Conservation (phyloP, 345 rosid genomes). For the Eucalyptus decipiens region DNA sequence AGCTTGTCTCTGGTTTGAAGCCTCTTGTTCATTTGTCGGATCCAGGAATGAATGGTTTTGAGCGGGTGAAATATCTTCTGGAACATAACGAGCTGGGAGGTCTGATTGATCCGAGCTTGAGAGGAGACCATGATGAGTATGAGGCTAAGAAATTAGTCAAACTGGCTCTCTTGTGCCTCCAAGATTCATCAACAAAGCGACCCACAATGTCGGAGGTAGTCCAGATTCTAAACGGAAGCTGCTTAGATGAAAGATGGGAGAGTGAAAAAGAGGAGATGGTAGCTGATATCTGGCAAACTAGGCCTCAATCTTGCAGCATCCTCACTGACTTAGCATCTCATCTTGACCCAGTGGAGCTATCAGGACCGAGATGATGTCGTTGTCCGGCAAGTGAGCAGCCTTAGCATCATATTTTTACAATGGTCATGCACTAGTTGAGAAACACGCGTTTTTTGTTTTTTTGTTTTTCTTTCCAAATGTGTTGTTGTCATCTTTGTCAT, state of each 20-base stretch:
- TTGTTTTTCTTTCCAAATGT: not conserved
- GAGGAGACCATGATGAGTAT: not conserved
- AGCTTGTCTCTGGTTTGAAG: not conserved
- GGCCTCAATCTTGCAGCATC: not conserved
- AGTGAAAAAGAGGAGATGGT: not conserved
- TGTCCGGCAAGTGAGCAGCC: not conserved
- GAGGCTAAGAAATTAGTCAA: not conserved
- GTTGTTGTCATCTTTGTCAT: not conserved
- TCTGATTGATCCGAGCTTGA: not conserved
- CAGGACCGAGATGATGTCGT: not conserved
- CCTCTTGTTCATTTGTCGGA: not conserved
- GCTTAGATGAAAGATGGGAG: not conserved
- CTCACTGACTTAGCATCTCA: not conserved
- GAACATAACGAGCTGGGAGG: not conserved
- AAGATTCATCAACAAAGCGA: not conserved
- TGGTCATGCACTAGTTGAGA: not conserved
- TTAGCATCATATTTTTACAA: not conserved
- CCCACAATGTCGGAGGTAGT: not conserved
- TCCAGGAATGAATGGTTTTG: no score
- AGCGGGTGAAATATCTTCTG: not conserved
- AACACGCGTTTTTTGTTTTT: fast-evolving
- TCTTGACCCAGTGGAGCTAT: not conserved
- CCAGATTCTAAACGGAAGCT: not conserved
- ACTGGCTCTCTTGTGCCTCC: not conserved
- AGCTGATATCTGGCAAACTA: no score